Percentiles rank a stretch among this genome's conserved stretches.
Conservation (phyloP, 1,284 basidiomycete genomes). For the Microbotryum silenes-acaulis region DNA sequence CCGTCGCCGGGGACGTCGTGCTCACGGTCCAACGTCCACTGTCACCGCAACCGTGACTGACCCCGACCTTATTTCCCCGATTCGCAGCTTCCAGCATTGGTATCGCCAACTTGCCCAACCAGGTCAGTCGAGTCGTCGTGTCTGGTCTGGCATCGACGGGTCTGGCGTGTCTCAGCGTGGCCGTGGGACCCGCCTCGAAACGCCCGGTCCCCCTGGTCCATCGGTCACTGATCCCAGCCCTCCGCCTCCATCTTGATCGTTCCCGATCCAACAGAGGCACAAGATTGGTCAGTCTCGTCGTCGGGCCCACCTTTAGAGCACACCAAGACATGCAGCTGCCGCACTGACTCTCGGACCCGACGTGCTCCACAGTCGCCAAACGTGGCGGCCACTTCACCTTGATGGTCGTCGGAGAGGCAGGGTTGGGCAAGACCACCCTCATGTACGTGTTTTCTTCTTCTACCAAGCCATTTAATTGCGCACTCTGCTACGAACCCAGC, state of each 20-base stretch:
- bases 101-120: constrained; percentile 93
- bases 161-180: background rate
- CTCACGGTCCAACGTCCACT: too few relatives aligned
- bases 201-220: constrained; percentile 11
- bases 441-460: constrained; percentile 8
- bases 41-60: too few relatives aligned
- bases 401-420: constrained; percentile 98
- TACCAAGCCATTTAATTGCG: too few relatives aligned
- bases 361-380: constrained; percentile 68
- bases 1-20: too few relatives aligned
- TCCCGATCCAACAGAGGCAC: constrained; percentile 30
- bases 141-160: too few relatives aligned
- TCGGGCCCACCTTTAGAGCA: background rate
- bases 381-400: constrained; percentile 95
- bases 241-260: background rate
- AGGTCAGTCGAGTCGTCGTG: constrained; percentile 53
- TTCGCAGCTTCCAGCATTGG: constrained; percentile 24
- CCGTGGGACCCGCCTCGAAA: background rate
- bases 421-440: constrained; percentile 61
- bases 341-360: too few relatives aligned
- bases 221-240: constrained; percentile 44
- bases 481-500: too few relatives aligned
- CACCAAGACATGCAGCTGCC: background rate
- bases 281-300: constrained; percentile 31
- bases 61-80: too few relatives aligned